phyloP scores from a whole-genome alignment of 139 green algal genomes.

The Chlamydomonas sphaeroides region DNA sequence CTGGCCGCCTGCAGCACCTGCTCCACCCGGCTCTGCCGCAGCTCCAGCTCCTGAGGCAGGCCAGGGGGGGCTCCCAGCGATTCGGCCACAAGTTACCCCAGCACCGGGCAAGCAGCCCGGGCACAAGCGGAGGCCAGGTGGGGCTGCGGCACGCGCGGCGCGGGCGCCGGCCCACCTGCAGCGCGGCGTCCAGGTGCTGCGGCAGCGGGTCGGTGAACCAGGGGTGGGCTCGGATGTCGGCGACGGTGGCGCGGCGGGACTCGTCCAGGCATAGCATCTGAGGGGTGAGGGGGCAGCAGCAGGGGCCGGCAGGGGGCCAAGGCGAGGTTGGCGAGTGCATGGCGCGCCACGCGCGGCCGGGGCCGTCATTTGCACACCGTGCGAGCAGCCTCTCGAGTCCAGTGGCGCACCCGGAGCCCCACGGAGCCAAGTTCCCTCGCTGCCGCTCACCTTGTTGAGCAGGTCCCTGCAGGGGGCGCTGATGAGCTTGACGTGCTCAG shows the following conservation, averaged over 20 bases:
- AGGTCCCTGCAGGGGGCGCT: conserved; percentile 51
- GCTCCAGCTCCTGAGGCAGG: not conserved
- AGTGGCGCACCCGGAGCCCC: not conserved
- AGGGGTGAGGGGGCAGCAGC: no score
- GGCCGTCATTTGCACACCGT: no score
- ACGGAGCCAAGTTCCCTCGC: not conserved
- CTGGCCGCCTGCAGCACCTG: not conserved
- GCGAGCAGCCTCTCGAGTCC: not conserved
- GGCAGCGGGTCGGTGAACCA: conserved; percentile 91
- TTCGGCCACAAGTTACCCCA: not conserved
- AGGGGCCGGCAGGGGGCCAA: not conserved
- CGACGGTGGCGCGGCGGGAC: conserved; percentile 78
- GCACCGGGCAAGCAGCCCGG: not conserved
- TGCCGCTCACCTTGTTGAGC: conserved; percentile 44
- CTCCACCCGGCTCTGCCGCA: not conserved
- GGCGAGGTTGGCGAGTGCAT: not conserved
- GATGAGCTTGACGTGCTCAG: conserved; percentile 42
- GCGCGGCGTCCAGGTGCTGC: conserved; percentile 2
- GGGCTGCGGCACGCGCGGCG: not conserved
- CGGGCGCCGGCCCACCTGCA: not conserved
- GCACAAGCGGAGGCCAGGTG: not conserved
- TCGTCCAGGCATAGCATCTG: conserved; percentile 62
- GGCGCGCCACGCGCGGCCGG: not conserved
- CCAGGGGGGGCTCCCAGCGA: not conserved
- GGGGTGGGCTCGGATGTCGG: conserved; percentile 82